These are phyloP conservation scores for Gynostemma pentaphyllum DNA, from an alignment of 306 rosid genomes.

Conservation along the genomic window DNA sequence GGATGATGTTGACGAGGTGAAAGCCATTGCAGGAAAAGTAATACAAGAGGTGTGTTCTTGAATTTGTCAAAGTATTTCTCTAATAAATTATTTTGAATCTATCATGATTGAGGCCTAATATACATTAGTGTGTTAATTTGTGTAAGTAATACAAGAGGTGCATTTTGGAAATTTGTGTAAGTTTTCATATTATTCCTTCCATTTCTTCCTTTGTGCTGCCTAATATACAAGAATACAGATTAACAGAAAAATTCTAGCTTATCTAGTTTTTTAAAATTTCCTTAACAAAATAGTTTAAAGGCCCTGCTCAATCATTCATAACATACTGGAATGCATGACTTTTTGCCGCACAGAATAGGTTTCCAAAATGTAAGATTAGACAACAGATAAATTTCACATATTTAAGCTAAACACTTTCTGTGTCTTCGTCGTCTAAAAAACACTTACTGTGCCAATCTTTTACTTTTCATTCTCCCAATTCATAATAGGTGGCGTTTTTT, in stretches of 20 bases:
- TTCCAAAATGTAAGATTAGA: background rate
- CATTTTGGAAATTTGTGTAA: background rate
- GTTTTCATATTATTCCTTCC: background rate
- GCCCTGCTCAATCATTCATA: background rate
- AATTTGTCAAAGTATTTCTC: background rate
- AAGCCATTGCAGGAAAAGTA: slow-evolving; percentile 69
- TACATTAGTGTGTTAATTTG: background rate
- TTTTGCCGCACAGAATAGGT: background rate
- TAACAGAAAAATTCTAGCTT: background rate
- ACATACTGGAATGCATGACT: background rate
- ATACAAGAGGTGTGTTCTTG: slow-evolving; percentile 69
- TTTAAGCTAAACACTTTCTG: too few species aligned
- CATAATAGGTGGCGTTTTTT: slow-evolving; percentile 8
- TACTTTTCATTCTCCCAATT: background rate
- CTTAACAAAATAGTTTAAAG: background rate
- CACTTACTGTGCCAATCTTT: slow-evolving; percentile 6
- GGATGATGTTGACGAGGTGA: slow-evolving; percentile 73
- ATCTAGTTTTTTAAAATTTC: background rate
- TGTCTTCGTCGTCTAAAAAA: background rate
- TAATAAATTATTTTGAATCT: background rate
- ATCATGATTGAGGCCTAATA: background rate
- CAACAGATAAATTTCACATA: background rate
- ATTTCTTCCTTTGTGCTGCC: background rate
- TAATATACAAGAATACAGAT: background rate
- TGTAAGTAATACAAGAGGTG: background rate